Evolutionary conservation across 352 stramenopile genomes (phyloP), one percentile per base, ranked within the genome.

Genomic region (Phytopythium helicoides): DNA sequence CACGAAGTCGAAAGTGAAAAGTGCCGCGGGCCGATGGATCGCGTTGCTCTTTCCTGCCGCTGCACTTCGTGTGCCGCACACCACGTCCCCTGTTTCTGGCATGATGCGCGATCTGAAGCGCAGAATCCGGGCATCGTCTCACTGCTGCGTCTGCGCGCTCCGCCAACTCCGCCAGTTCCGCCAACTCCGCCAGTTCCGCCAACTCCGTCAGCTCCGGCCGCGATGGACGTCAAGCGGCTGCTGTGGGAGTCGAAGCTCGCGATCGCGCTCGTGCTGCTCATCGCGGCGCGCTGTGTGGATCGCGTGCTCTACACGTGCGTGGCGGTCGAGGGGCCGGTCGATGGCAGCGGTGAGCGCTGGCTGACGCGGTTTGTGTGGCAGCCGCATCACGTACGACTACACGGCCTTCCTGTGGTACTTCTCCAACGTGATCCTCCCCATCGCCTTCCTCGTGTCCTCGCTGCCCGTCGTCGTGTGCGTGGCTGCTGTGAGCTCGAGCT

Each of bases 331-430:
- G 23, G n/a, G 25, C 37, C 54, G 9, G 40, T 10, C 40, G 16
- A 19, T 59, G 6, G 9, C 56, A 33, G 39, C 7, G 15, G 15
- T 10, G 23, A 36, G 16, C n/a, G 12, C 18, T 21, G 28, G 22
- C 44, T 26, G 16, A 25, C 46, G 40, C 21, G 22, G 9, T 22
- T 14, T 48, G 4, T 5, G 50, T 39, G 58, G 61, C 66, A 91
- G 82, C 26, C 84, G 84, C 52, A 89, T 94, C 56, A 92, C 84
- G 55, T 94, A 92, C 56, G 81, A 91, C 54, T 94, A 94, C 66
- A 85, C 72, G n/a, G 68, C 73, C 19, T 94, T 92, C 58, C 75
- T 94, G 11, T 95, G 83, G 83, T 95, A 94, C 61, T 94, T 94
- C 33, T 80, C 77, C 28, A 92, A 93, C 56, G 68, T 92, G 34